These are phyloP conservation scores for Stagonosporopsis cucurbitacearum DNA, from an alignment of 2,329 filamentous ascomycete species.

Conservation along the genomic window DNA sequence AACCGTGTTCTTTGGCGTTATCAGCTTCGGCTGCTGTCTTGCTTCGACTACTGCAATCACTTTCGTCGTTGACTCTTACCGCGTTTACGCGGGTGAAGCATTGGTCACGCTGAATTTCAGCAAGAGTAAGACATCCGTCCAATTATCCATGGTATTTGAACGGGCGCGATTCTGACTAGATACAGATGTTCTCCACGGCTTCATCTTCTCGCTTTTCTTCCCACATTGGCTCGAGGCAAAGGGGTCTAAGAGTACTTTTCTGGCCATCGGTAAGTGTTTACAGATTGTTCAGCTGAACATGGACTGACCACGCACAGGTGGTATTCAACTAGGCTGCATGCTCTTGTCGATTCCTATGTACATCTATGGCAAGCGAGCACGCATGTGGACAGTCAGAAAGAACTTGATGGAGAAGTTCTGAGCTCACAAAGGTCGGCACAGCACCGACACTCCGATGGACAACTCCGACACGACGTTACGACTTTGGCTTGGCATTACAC, in stretches of 20 bases:
- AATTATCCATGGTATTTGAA: neutral
- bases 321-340: constrained; percentile 81
- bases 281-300: neutral
- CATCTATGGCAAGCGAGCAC: constrained; percentile 85
- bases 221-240: constrained; percentile 73
- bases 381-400: constrained; percentile 92
- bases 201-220: constrained; percentile 83
- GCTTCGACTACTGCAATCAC: constrained; percentile 92
- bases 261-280: constrained; percentile 62
- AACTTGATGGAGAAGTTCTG: constrained; percentile 83
- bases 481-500: constrained; percentile 20
- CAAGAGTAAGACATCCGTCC: constrained; percentile 67
- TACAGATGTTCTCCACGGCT: constrained; percentile 79
- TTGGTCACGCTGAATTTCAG: constrained; percentile 92
- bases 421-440: constrained; percentile 1
- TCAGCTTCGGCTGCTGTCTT: constrained; percentile 90
- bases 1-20: constrained; percentile 88
- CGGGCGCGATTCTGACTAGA: neutral
- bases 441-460: neutral
- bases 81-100: constrained; percentile 91
- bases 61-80: constrained; percentile 91
- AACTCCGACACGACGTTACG: constrained; percentile 10
- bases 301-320: constrained; percentile 55
- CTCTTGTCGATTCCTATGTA: constrained; percentile 87
- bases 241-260: constrained; percentile 78